Evolutionary conservation across 108 stramenopile species (phyloP).

Genomic region (Halocafeteria seosinensis): DNA sequence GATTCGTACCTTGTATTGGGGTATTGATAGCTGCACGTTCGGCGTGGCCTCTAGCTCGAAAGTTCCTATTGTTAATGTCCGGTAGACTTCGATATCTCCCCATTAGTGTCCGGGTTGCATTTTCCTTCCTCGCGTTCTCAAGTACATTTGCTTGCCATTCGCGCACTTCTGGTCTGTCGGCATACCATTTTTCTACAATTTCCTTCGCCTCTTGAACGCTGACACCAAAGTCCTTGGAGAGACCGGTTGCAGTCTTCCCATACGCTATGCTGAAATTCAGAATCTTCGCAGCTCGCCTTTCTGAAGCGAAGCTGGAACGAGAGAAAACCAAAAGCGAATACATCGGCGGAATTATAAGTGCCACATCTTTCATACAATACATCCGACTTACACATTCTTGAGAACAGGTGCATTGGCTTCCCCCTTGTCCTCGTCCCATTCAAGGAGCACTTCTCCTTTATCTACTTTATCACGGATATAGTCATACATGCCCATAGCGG

Average conservation of each 20-base stretch:
- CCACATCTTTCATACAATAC: too few relatives aligned
- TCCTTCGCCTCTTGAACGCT: conserved; percentile 60
- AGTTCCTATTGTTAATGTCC: conserved; percentile 42
- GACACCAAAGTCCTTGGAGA: conserved; percentile 90
- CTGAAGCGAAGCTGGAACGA: too few relatives aligned
- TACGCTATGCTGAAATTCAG: conserved; percentile 98
- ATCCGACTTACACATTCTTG: conserved; percentile 82
- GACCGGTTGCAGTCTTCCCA: conserved; percentile 91
- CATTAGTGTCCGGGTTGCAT: conserved; percentile 75
- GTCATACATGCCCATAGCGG: conserved; percentile 92
- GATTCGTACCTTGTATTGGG: conserved; percentile 97
- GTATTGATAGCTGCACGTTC: conserved; percentile 93
- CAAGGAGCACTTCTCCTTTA: conserved; percentile 72
- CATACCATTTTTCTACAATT: conserved; percentile 84
- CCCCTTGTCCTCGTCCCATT: conserved; percentile 86
- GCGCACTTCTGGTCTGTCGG: conserved; percentile 73
- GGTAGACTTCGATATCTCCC: conserved; percentile 77
- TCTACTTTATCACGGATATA: conserved; percentile 77
- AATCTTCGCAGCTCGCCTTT: conserved; percentile 89
- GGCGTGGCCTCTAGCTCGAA: conserved; percentile 47
- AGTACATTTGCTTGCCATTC: conserved; percentile 75
- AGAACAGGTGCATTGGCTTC: conserved; percentile 71
- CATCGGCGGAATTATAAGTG: too few relatives aligned
- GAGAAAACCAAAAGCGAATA: too few relatives aligned
- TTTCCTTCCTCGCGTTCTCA: conserved; percentile 39